Evolutionary conservation across 2,329 filamentous ascomycete genomes (phyloP), one percentile per base, ranked within the genome.

Genomic region (Xylariaceae sp.): DNA sequence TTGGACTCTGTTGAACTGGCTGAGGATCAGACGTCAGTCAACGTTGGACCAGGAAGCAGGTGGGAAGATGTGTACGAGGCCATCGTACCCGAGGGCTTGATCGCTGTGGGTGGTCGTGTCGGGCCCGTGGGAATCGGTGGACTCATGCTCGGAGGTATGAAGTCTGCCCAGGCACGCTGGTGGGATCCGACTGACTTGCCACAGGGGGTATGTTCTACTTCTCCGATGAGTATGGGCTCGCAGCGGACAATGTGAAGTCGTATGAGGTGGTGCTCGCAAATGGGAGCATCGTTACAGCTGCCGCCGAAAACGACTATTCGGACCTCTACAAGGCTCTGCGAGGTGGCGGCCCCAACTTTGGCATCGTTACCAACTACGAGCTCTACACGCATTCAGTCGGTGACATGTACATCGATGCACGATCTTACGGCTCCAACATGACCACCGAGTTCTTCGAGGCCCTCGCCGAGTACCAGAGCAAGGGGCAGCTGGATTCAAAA

Each of bases 1-100:
- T 29, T 60, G n/a, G 52, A 54, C 23, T 39, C 49, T n/a, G 47
- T 58, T n/a, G 33, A 39, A 17, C 29, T 57, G 4, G 54, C 53
- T 9, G 36, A 37, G 1, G 56, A 58, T 25, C 42, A 40, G 31
- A 43, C 37, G 12, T 51, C 52, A 8, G 49, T 52, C 15, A 47
- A 43, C 8, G 45, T 60, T 5, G 58, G 57, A 4, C 44, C 55
- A 16, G 57, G 54, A 14, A 46, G 46, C 29, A 46, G 45, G 24
- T 56, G 57, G 47, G 44, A 50, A 11, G 39, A 37, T 3, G 47
- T 60, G n/a, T 59, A 58, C 31, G 42, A 42, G 1, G 40, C 40
- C 18, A 39, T 55, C 11, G 41, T 49, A 4, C 43, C 43, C 3
- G 39, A 46, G 11, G 47, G 46, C 7, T 30, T 53, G 12, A 43